phyloP scores from a whole-genome alignment of 1,139 yeast genomes.

The Hyphopichia fennica region DNA sequence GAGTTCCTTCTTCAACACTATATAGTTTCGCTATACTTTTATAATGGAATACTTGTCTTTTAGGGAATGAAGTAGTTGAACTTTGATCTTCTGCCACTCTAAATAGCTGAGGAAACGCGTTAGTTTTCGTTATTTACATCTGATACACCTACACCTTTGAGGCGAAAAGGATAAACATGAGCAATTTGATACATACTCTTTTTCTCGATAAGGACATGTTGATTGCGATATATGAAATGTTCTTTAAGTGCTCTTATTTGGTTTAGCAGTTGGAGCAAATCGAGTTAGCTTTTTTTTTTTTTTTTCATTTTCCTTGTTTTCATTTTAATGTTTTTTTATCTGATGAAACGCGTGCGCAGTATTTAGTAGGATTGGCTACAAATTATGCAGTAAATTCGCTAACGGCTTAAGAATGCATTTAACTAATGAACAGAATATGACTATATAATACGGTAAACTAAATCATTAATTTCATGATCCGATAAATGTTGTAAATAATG shows the following conservation, averaged over 20 bases:
- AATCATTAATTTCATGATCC: conserved; percentile 34
- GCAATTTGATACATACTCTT: conserved; percentile 30
- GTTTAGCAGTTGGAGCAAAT: too few species aligned
- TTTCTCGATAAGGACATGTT: conserved; percentile 39
- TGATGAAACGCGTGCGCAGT: conserved; percentile 1
- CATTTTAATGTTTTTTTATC: conserved; percentile 1
- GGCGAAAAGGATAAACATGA: too few species aligned
- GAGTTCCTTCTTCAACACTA: conserved; percentile 26
- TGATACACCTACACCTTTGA: too few species aligned
- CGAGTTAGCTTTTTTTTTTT: not conserved
- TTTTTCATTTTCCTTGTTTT: not conserved
- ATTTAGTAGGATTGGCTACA: not conserved
- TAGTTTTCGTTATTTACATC: too few species aligned
- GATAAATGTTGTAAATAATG: conserved; percentile 24
- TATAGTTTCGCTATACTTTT: conserved; percentile 32
- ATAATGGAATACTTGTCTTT: conserved; percentile 20
- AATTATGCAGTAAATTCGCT: not conserved
- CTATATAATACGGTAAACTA: conserved; percentile 29
- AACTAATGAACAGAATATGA: not conserved
- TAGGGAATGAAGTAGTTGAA: conserved; percentile 7
- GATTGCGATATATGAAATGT: not conserved
- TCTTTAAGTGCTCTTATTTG: not conserved
- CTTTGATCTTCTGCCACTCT: conserved; percentile 5
- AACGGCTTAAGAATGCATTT: too few species aligned
- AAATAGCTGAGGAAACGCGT: conserved; percentile 4